Base-by-base conservation (phyloP, 805 yeast genomes). In the Torulaspora gathmanii region DNA sequence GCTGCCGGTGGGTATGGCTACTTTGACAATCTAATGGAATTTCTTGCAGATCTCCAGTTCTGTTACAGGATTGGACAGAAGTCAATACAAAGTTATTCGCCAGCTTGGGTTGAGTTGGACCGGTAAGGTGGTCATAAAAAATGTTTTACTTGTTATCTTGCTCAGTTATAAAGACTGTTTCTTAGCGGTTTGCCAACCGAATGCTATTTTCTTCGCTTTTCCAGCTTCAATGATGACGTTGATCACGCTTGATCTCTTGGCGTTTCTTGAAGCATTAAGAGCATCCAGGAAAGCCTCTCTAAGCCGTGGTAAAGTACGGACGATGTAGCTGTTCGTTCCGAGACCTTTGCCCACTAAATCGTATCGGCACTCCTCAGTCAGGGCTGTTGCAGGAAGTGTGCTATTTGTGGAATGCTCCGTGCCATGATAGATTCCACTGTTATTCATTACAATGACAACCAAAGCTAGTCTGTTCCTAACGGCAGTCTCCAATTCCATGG, bases 341-440 rank as follows among this genome's bases (percentile, higher is more conserved):
- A 83, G 59, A 3, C 82, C 70, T 44, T 67, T 56, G 2, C 80
- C 82, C 40, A 83, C 56, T 5, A 68, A 29, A 52, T 83, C 85
- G 57, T 83, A 83, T 40, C 77, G 63, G 2, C 83, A 79, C 20
- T 77, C 69, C 37, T 71, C 68, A 19, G 80, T 70, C 31, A 83
- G 61, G 0, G 84, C 82, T 1, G 87, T 83, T 0, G 86, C 71
- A 0, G 84, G 83, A 3, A 66, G 67, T 8, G 37, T 49, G 2
- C 54, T 49, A 37, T 64, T 60, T 8, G 62, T 54, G 0, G 48
- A 40, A 1, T 67, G 66, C 16, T 69, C 73, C 8, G 72, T 68
- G 1, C 90, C 90, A 50, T 80, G 85, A 58, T 83, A 83, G 2
- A 83, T 79, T 1, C 90, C 90, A 25, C 82, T 75, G 58, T 83